Percentiles rank a stretch among this genome's conserved stretches.
These are phyloP conservation scores for Sclerotinia subarctica DNA, from an alignment of 2,329 filamentous ascomycete genomes.

Conservation along the genomic window DNA sequence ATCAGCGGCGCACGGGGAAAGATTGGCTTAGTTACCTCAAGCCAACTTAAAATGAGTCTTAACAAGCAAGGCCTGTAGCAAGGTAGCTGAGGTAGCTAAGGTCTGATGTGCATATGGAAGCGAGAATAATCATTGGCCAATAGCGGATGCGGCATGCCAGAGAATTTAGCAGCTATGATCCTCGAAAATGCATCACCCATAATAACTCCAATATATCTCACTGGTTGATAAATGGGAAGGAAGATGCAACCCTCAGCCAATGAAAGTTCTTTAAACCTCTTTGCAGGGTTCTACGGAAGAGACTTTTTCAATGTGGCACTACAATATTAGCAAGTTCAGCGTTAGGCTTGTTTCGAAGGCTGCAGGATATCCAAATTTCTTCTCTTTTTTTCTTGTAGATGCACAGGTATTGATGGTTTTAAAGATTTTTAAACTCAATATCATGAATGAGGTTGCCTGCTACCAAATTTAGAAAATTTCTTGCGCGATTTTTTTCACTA, in stretches of 20 bases:
- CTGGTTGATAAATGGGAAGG: neutral
- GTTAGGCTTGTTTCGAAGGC: neutral
- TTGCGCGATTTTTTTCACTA: neutral
- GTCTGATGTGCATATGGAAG: constrained; percentile 18
- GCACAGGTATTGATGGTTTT: neutral
- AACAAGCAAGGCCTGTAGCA: neutral
- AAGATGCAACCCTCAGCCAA: neutral
- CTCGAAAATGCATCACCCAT: constrained; percentile 15
- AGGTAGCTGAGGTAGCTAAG: neutral
- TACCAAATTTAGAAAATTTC: neutral
- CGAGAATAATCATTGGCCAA: constrained; percentile 11
- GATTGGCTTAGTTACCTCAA: neutral
- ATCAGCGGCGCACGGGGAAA: constrained; percentile 20
- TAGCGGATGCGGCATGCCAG: neutral
- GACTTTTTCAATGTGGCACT: constrained; percentile 16
- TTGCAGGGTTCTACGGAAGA: constrained; percentile 4
- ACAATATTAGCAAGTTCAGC: neutral
- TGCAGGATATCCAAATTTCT: neutral
- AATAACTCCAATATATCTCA: constrained; percentile 2
- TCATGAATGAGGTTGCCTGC: neutral
- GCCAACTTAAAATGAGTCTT: neutral
- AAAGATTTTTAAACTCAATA: neutral
- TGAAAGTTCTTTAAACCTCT: neutral
- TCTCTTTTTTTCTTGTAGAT: neutral
- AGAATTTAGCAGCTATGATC: constrained; percentile 3